Percentiles rank a stretch among this genome's conserved stretches.
Conservation (phyloP, 169 alveolate species). For the Ichthyophthirius multifiliis region DNA sequence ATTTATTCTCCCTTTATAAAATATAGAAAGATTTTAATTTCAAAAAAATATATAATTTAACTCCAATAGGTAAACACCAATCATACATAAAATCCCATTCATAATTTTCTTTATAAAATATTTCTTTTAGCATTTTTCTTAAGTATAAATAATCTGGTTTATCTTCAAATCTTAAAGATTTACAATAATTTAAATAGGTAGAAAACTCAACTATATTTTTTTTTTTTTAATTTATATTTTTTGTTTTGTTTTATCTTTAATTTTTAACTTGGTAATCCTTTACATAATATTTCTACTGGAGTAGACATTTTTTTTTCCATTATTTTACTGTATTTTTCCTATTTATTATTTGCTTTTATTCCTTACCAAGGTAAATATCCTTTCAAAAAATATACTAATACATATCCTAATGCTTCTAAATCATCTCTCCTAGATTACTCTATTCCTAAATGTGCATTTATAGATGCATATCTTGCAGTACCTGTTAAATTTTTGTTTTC, state of each 20-base stretch:
- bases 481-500: constrained; percentile 76
- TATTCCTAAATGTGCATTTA: constrained; percentile 76
- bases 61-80: constrained; percentile 52
- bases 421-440: constrained; percentile 82
- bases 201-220: constrained; percentile 48
- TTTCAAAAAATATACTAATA: constrained; percentile 61
- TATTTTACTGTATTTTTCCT: constrained; percentile 57
- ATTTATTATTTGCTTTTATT: constrained; percentile 51
- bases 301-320: constrained; percentile 66
- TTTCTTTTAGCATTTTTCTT: constrained; percentile 66
- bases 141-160: constrained; percentile 80
- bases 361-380: constrained; percentile 84
- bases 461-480: constrained; percentile 77
- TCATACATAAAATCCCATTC: constrained; percentile 62
- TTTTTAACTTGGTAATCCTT: constrained; percentile 51
- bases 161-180: constrained; percentile 76
- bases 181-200: constrained; percentile 62
- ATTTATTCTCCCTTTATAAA: constrained; percentile 11
- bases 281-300: constrained; percentile 60
- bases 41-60: background rate
- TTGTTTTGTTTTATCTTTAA: background rate
- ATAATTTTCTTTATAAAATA: constrained; percentile 42
- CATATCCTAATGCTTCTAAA: constrained; percentile 74
- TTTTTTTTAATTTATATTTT: background rate
- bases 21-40: background rate